Percentiles rank a stretch among this genome's conserved stretches.
These are phyloP conservation scores for Rubia tinctorum DNA, from an alignment of 305 asterid genomes.

Conservation along the genomic window DNA sequence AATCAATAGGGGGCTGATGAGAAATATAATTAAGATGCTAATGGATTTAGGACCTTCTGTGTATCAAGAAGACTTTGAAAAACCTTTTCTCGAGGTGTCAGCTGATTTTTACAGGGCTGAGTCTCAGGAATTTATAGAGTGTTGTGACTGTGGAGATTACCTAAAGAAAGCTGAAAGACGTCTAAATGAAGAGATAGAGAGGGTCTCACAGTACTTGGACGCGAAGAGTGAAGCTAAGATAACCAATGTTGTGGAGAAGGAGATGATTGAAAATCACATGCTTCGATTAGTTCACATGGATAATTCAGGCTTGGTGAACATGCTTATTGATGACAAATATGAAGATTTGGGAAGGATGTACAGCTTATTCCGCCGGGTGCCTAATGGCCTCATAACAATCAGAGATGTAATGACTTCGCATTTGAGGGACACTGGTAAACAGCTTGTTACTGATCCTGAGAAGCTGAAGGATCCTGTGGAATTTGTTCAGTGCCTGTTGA, in stretches of 20 bases:
- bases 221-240: slow-evolving; percentile 44
- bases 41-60: slow-evolving; percentile 47
- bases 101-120: slow-evolving; percentile 48
- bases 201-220: slow-evolving; percentile 46
- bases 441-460: slow-evolving; percentile 52
- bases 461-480: slow-evolving; percentile 48
- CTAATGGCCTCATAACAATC: slow-evolving; percentile 38
- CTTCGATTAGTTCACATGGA: slow-evolving; percentile 44
- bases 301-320: slow-evolving; percentile 45
- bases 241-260: slow-evolving; percentile 43
- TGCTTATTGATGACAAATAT: slow-evolving; percentile 45
- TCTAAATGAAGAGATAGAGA: slow-evolving; percentile 49
- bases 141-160: slow-evolving; percentile 50
- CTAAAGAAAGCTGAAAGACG: slow-evolving; percentile 49
- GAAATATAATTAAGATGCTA: slow-evolving; percentile 44
- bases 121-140: slow-evolving; percentile 47
- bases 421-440: slow-evolving; percentile 44
- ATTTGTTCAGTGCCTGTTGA: slow-evolving; percentile 46
- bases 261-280: slow-evolving; percentile 49
- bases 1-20: slow-evolving; percentile 48
- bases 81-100: slow-evolving; percentile 45
- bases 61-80: slow-evolving; percentile 46
- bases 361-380: slow-evolving; percentile 40
- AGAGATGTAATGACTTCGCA: slow-evolving; percentile 49
- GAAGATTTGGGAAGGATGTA: slow-evolving; percentile 52